Evolutionary conservation across 371 early-diverging fungal species (phyloP).

Genomic region (Ecytonucleospora hepatopenaei): DNA sequence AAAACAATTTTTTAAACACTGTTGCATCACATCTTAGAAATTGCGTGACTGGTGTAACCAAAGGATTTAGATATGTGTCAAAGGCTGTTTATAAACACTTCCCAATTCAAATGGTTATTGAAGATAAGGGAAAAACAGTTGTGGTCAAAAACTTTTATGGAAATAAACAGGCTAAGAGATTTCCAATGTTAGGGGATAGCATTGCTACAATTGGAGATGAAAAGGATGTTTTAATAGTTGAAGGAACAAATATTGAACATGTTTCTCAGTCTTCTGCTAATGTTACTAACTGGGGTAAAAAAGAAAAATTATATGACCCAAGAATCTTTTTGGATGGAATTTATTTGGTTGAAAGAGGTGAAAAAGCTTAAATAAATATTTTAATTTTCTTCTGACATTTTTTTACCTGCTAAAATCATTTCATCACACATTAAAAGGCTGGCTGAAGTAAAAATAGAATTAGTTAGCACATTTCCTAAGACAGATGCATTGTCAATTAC

Average conservation of each 20-base stretch:
- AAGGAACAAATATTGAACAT: conserved; percentile 83
- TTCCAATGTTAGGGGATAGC: conserved; percentile 76
- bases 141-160: conserved; percentile 98
- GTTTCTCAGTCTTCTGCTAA: conserved; percentile 86
- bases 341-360: conserved; percentile 47
- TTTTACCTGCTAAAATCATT: conserved; percentile 76
- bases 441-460: conserved; percentile 69
- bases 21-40: conserved; percentile 85
- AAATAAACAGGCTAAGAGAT: conserved; percentile 76
- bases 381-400: conserved; percentile 40
- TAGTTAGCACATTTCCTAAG: conserved; percentile 70
- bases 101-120: conserved; percentile 90
- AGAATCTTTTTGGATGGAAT: conserved; percentile 97
- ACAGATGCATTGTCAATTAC: conserved; percentile 94
- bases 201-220: conserved; percentile 65
- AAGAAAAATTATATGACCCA: conserved; percentile 82
- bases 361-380: background rate
- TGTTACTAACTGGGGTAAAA: conserved; percentile 69
- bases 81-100: conserved; percentile 98
- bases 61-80: conserved; percentile 96
- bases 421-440: conserved; percentile 96
- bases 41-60: conserved; percentile 92
- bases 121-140: conserved; percentile 63
- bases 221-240: conserved; percentile 87
- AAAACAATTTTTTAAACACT: conserved; percentile 88